Percentiles rank a stretch among this genome's conserved stretches.
Conservation (phyloP, 2,329 filamentous ascomycete genomes). For the Triangularia verruculosa region DNA sequence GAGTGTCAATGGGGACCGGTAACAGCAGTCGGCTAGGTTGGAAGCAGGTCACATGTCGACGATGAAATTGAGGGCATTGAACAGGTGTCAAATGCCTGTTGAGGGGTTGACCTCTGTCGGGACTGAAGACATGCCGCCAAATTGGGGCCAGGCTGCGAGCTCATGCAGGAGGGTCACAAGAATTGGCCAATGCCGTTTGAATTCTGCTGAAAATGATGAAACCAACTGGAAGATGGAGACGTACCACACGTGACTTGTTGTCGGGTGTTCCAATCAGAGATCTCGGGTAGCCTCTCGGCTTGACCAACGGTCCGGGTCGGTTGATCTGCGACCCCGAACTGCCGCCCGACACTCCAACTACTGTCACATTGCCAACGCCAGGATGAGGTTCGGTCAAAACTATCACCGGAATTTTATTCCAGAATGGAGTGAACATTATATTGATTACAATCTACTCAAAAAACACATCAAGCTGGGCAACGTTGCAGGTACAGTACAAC, state of each 20-base stretch:
- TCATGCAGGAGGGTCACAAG: neutral
- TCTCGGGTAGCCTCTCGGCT: neutral
- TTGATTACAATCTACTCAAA: slow-evolving; percentile 32
- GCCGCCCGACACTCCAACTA: too few species aligned
- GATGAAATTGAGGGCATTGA: neutral
- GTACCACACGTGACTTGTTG: neutral
- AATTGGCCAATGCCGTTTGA: too few species aligned
- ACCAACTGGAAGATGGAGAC: neutral
- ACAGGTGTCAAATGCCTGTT: neutral
- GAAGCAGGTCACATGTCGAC: neutral
- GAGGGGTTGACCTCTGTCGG: neutral
- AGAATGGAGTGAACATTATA: slow-evolving; percentile 31
- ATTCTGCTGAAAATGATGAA: neutral
- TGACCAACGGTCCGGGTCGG: neutral
- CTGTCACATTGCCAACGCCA: neutral
- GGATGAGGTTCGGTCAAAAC: slow-evolving; percentile 33
- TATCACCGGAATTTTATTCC: slow-evolving; percentile 28
- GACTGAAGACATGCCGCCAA: neutral
- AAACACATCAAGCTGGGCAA: slow-evolving; percentile 18
- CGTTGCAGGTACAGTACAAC: neutral
- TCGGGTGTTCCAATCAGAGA: neutral
- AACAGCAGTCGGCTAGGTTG: too few species aligned
- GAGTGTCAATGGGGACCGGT: too few species aligned
- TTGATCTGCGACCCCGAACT: neutral
- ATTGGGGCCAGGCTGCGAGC: neutral